Conservation (phyloP, 768 basidiomycete genomes). For the Grammothele lineata region DNA sequence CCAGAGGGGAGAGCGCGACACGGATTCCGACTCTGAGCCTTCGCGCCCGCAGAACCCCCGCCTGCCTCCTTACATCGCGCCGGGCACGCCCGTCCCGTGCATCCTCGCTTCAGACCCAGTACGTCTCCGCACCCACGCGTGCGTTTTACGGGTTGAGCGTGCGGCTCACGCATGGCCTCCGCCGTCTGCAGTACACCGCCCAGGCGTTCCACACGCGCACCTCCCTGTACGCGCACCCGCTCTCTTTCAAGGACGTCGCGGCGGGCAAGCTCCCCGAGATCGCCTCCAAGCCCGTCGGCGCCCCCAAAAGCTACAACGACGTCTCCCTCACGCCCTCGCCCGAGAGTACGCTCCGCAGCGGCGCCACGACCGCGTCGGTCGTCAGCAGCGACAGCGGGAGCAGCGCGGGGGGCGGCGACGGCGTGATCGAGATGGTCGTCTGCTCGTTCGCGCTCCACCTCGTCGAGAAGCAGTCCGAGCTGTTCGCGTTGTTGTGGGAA, state of each 20-base stretch:
- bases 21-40: slow-evolving; percentile 13
- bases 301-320: slow-evolving; percentile 8
- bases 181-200: slow-evolving; percentile 48
- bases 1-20: slow-evolving; percentile 14
- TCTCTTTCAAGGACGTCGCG: slow-evolving; percentile 62
- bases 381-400: background rate
- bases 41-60: slow-evolving; percentile 15
- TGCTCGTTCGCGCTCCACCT: slow-evolving; percentile 78
- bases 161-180: background rate
- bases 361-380: background rate
- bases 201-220: slow-evolving; percentile 56
- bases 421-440: slow-evolving; percentile 53
- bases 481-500: slow-evolving; percentile 63
- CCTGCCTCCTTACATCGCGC: slow-evolving; percentile 31
- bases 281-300: slow-evolving; percentile 13
- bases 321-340: slow-evolving; percentile 2
- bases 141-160: background rate
- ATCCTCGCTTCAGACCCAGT: slow-evolving; percentile 52
- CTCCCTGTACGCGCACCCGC: slow-evolving; percentile 45
- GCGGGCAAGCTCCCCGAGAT: slow-evolving; percentile 45
- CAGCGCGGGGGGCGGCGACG: background rate
- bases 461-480: slow-evolving; percentile 51
- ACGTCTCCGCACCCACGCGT: slow-evolving; percentile 17
- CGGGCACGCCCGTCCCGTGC: slow-evolving; percentile 30
- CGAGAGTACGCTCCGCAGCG: slow-evolving; percentile 4